Percentiles rank a stretch among this genome's conserved stretches.
These are phyloP conservation scores for Stagonosporopsis rhizophila DNA, from an alignment of 2,329 filamentous ascomycete genomes.

Conservation along the genomic window DNA sequence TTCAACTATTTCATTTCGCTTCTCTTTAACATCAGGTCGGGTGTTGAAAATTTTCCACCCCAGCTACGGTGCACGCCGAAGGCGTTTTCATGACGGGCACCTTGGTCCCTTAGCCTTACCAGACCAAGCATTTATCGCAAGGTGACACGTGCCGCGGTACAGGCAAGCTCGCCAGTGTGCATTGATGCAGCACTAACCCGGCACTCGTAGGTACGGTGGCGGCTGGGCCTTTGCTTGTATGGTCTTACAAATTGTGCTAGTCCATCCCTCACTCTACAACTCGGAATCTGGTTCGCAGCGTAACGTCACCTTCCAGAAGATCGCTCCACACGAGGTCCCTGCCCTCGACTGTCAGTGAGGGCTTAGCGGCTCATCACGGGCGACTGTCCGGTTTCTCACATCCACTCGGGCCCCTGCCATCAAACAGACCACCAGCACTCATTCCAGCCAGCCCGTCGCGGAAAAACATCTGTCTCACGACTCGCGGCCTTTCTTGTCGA, in stretches of 20 bases:
- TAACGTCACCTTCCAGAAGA: constrained; percentile 37
- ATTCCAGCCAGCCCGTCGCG: constrained; percentile 29
- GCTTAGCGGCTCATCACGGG: constrained; percentile 27
- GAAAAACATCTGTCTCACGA: constrained; percentile 26
- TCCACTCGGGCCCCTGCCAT: constrained; percentile 29
- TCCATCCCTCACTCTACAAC: constrained; percentile 22
- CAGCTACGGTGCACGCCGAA: constrained; percentile 12
- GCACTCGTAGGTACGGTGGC: constrained; percentile 24
- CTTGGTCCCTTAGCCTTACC: constrained; percentile 18
- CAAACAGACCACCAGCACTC: constrained; percentile 26
- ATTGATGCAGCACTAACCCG: constrained; percentile 24
- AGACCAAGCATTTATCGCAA: constrained; percentile 19
- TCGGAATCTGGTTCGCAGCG: constrained; percentile 36
- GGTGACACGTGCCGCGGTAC: constrained; percentile 33
- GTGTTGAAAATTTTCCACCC: constrained; percentile 20
- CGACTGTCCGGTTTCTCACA: constrained; percentile 21
- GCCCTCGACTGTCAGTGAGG: constrained; percentile 19
- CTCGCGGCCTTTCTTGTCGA: constrained; percentile 20
- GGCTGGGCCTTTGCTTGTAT: constrained; percentile 16
- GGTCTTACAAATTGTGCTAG: constrained; percentile 34
- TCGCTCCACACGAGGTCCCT: constrained; percentile 22
- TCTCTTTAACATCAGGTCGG: constrained; percentile 2
- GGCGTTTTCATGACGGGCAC: constrained; percentile 14
- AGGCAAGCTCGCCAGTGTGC: constrained; percentile 26
- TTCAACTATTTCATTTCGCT: constrained; percentile 9